Base-by-base conservation (phyloP, 2,329 filamentous ascomycete genomes). In the Trichoderma sp. region DNA sequence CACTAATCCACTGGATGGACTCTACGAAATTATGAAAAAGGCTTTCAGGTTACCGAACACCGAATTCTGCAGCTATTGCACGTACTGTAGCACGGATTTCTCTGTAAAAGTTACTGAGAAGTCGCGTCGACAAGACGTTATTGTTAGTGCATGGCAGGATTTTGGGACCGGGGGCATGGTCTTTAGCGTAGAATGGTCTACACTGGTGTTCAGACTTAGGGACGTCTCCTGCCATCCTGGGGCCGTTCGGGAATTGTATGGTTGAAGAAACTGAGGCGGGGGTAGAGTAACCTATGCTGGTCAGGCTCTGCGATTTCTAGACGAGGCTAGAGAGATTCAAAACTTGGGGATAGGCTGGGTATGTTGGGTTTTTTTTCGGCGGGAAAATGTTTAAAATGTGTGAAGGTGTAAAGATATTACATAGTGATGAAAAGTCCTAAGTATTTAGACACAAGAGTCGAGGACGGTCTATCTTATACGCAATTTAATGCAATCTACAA, bases 81-180 rank as follows among this genome's bases (percentile, higher is more conserved):
- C 27, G 17, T 32, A 8, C 19, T 71, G 70, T 54, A 58, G 37
- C 4, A 45, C 59, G 10, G 70, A 70, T 22, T 71, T 70, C 42
- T 56, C 61, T 5, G 32, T 67, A 3, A 12, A 52, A 39, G 48
- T 13, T 10, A 50, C 58, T n/a, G n/a, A n/a, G n/a, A n/a, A n/a
- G n/a, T n/a, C n/a, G n/a, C n/a, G n/a, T 3, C 34, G 17, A 9
- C 37, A 57, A 7, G 25, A 35, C 5, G 29, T 34, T 13, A 39
- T 45, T 13, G 34, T 71, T 13, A 54, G 58, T 10, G n/a, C 37
- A 35, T 71, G 70, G 70, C 35, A 53, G 12, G 70, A 71, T 19
- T 34, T 71, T 42, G 70, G 70, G 15, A n/a, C 63, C 19, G 70
- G 70, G 25, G 54, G 37, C 27, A 64, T 63, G 4, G 63, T 61